Conservation (phyloP, 495 filamentous ascomycete species). For the Penicillium diatomitis region DNA sequence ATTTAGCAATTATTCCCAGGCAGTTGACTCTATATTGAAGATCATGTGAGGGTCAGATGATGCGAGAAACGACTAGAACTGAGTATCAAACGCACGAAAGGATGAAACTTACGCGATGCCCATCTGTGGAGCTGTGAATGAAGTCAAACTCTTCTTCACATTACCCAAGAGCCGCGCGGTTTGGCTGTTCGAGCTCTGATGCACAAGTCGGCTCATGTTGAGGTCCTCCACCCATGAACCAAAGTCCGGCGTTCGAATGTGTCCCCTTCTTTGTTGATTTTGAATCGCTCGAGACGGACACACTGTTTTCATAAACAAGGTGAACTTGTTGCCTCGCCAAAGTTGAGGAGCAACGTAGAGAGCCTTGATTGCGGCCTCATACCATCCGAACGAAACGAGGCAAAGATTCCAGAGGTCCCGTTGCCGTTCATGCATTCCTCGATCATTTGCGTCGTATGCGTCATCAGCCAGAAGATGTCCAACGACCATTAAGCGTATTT, state of each 20-base stretch:
- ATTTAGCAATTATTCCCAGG: slow-evolving; percentile 56
- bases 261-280: not conserved
- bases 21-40: slow-evolving; percentile 40
- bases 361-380: not conserved
- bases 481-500: slow-evolving; percentile 45
- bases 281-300: not conserved
- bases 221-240: not conserved
- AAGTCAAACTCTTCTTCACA: not conserved
- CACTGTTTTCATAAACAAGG: not conserved
- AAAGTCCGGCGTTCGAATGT: not conserved
- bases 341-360: not conserved
- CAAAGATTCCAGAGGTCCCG: slow-evolving; percentile 42
- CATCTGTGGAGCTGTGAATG: not conserved
- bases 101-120: not conserved
- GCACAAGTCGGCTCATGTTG: not conserved
- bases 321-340: not conserved
- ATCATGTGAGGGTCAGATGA: no score
- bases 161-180: not conserved
- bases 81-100: not conserved
- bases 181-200: not conserved
- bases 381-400: slow-evolving; percentile 39
- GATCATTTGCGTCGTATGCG: not conserved
- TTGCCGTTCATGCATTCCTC: slow-evolving; percentile 18
- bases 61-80: not conserved
- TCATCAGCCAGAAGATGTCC: slow-evolving; percentile 16